These are phyloP conservation scores for Neurospora sp. DNA, from an alignment of 495 filamentous ascomycete genomes.

Conservation along the genomic window DNA sequence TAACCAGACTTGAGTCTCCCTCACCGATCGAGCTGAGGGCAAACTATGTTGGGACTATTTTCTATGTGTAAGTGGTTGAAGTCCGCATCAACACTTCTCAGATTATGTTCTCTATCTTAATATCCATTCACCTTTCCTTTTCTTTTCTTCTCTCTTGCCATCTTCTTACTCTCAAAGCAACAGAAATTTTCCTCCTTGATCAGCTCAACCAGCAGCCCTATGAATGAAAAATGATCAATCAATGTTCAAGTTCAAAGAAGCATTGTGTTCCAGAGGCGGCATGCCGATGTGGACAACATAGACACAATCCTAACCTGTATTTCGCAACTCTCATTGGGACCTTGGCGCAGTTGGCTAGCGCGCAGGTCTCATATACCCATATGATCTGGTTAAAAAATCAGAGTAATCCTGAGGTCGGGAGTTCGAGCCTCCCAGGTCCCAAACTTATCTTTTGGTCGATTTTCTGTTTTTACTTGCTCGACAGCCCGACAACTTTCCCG, in stretches of 20 bases:
- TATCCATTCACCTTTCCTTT: background rate
- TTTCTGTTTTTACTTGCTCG: background rate
- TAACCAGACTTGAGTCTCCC: background rate
- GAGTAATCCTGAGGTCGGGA: constrained; percentile 14
- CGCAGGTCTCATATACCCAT: constrained; percentile 10
- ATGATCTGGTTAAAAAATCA: constrained; percentile 11
- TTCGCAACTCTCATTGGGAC: background rate
- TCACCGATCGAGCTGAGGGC: background rate
- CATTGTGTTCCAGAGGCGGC: background rate
- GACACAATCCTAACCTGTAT: background rate
- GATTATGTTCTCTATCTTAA: background rate
- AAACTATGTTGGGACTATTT: background rate
- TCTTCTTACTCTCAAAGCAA: background rate
- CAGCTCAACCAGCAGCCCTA: too few relatives aligned
- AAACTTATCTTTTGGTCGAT: background rate
- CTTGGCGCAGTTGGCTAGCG: constrained; percentile 14
- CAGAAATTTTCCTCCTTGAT: background rate
- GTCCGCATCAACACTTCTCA: background rate
- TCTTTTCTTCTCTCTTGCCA: background rate
- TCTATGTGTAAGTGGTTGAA: background rate
- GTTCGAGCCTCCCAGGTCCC: constrained; percentile 14
- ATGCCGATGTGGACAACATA: background rate
- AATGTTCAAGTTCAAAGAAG: background rate
- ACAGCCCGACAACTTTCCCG: too few relatives aligned
- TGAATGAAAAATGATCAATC: background rate